Conservation (phyloP, 2,329 filamentous ascomycete species). For the Madurella fahalii region DNA sequence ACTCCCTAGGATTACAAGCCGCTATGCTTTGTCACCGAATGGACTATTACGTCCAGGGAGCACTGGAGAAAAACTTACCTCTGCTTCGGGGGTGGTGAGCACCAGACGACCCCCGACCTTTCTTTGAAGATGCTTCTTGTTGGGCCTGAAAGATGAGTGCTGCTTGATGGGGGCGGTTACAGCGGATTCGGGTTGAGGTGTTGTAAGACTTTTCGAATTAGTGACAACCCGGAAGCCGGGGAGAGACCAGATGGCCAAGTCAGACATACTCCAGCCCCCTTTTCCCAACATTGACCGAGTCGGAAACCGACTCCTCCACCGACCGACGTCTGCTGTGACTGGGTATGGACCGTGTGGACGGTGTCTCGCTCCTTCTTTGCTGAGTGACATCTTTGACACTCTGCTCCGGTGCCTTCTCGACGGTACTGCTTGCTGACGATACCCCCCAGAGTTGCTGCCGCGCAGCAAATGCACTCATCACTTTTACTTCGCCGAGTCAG, state of each 20-base stretch:
- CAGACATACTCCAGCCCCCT: constrained; percentile 6
- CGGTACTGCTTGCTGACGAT: constrained; percentile 12
- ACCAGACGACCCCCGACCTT: constrained; percentile 38
- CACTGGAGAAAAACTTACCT: constrained; percentile 35
- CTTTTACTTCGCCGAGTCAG: constrained; percentile 17
- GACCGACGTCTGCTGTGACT: constrained; percentile 9
- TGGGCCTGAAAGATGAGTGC: constrained; percentile 45
- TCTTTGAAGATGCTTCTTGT: constrained; percentile 40
- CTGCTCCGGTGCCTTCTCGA: constrained; percentile 2
- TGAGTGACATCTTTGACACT: not conserved
- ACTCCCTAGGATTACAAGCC: constrained; percentile 61
- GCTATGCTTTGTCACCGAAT: constrained; percentile 38
- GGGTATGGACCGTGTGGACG: not conserved
- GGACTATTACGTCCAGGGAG: not conserved
- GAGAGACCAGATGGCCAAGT: not conserved
- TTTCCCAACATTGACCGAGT: not conserved
- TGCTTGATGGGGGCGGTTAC: constrained; percentile 23
- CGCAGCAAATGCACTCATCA: constrained; percentile 43
- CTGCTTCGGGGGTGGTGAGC: constrained; percentile 44
- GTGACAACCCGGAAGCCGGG: not conserved
- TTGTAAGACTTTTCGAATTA: constrained; percentile 2
- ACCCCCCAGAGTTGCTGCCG: constrained; percentile 35
- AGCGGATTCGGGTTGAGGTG: constrained; percentile 9
- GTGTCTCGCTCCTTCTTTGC: not conserved
- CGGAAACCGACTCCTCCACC: not conserved